phyloP scores from a whole-genome alignment of 768 basidiomycete genomes.

The Tricholoma matsutake region DNA sequence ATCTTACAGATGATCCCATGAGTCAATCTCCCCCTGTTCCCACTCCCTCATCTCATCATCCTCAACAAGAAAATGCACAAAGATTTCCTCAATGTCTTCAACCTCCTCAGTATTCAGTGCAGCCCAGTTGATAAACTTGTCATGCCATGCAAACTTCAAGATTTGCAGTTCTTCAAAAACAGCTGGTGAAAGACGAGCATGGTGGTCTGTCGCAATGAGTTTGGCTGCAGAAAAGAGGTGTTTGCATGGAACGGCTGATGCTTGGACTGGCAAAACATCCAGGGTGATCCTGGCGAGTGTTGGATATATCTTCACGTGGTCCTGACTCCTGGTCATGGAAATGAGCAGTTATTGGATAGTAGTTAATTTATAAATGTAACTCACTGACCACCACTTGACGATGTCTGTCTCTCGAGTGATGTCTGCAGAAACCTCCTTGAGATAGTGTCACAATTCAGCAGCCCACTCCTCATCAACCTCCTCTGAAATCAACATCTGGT shows the following conservation, averaged over 20 bases:
- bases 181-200: background rate
- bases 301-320: background rate
- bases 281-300: background rate
- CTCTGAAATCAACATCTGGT: background rate
- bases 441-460: background rate
- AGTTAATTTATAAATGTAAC: background rate
- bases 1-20: too few relatives aligned
- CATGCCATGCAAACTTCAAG: too few relatives aligned
- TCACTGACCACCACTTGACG: background rate
- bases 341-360: background rate
- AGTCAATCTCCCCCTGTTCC: too few relatives aligned
- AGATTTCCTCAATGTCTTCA: too few relatives aligned
- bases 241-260: background rate
- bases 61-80: too few relatives aligned
- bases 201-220: too few relatives aligned
- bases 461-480: background rate
- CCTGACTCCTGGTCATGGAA: background rate
- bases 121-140: too few relatives aligned
- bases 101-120: too few relatives aligned
- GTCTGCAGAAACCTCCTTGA: background rate
- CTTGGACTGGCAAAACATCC: background rate
- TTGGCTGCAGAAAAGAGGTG: background rate
- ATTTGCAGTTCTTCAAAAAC: background rate
- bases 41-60: too few relatives aligned
- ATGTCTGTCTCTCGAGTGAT: background rate